Conservation (phyloP, 805 yeast species). For the Sporopachydermia lactativora region DNA sequence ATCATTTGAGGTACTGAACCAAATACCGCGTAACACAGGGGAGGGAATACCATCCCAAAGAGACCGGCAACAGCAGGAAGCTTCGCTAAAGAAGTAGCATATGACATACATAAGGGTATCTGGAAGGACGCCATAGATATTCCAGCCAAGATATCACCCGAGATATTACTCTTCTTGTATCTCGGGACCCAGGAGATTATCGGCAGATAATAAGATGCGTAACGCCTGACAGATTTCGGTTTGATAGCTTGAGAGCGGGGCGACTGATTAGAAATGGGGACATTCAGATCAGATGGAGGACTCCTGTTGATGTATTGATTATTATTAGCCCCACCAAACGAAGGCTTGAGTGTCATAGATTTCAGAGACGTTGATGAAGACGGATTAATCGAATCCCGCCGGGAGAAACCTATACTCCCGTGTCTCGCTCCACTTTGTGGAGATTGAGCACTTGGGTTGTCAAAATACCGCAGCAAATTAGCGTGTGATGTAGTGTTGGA, state of each 20-base stretch:
- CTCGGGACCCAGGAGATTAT: slow-evolving; percentile 37
- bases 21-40: slow-evolving; percentile 58
- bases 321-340: not conserved
- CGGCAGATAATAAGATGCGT: slow-evolving; percentile 39
- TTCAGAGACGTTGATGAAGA: not conserved
- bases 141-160: slow-evolving; percentile 72
- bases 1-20: slow-evolving; percentile 85
- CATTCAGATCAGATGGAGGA: not conserved
- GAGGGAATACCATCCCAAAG: slow-evolving; percentile 62
- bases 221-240: not conserved
- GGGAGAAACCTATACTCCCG: not conserved
- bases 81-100: slow-evolving; percentile 73
- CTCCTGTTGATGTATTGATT: not conserved
- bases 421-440: not conserved
- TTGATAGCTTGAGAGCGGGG: not conserved
- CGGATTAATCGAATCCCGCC: not conserved
- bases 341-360: no score
- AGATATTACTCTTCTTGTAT: slow-evolving; percentile 23
- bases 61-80: slow-evolving; percentile 74
- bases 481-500: no score
- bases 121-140: slow-evolving; percentile 81
- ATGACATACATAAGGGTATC: slow-evolving; percentile 74
- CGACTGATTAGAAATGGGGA: not conserved
- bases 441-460: not conserved
- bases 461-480: no score